These are phyloP conservation scores for Apiospora kogelbergensis DNA, from an alignment of 2,329 filamentous ascomycete species.

Conservation along the genomic window DNA sequence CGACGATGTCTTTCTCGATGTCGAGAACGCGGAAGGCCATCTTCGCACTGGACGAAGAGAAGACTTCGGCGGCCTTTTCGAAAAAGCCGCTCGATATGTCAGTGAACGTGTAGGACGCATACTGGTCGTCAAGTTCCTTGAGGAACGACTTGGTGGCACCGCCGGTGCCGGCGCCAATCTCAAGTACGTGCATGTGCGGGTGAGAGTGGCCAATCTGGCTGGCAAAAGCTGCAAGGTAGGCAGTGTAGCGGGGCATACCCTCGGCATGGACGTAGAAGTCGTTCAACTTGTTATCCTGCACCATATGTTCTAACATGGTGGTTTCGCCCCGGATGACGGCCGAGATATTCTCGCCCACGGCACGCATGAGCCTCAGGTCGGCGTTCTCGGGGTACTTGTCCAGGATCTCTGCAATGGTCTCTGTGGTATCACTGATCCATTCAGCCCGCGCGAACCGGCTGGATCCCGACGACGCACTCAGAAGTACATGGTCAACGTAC, in stretches of 20 bases:
- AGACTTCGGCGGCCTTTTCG: constrained; percentile 17
- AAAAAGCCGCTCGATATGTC: constrained; percentile 44
- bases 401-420: constrained; percentile 13
- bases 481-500: neutral
- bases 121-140: constrained; percentile 26
- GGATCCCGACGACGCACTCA: neutral
- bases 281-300: constrained; percentile 22
- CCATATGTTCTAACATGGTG: constrained; percentile 29
- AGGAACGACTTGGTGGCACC: constrained; percentile 39
- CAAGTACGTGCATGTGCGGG: constrained; percentile 43
- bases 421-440: constrained; percentile 14
- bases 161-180: constrained; percentile 42
- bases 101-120: constrained; percentile 44
- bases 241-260: constrained; percentile 26
- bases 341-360: constrained; percentile 31
- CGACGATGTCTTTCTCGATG: constrained; percentile 25
- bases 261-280: constrained; percentile 27
- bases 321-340: constrained; percentile 30
- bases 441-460: constrained; percentile 2
- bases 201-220: constrained; percentile 33
- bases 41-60: constrained; percentile 6
- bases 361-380: constrained; percentile 23
- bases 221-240: constrained; percentile 26
- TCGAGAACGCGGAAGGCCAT: constrained; percentile 34
- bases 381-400: constrained; percentile 17